phyloP scores from a whole-genome alignment of 805 yeast species.

The Starmerella bombi region DNA sequence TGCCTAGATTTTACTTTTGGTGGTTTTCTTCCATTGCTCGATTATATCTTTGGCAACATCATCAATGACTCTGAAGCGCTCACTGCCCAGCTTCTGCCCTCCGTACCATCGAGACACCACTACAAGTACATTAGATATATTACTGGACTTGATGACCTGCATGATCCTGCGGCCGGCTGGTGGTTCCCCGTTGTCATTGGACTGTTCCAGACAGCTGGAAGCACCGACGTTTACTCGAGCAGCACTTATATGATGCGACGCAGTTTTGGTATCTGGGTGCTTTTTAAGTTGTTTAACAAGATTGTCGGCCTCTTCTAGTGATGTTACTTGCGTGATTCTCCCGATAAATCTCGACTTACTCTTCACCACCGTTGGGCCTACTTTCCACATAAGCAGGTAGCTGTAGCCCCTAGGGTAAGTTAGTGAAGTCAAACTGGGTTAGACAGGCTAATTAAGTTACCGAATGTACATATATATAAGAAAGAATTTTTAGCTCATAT shows the following conservation, averaged over 20 bases:
- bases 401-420: too few species aligned
- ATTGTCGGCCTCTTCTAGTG: slow-evolving; percentile 33
- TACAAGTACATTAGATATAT: slow-evolving; percentile 42
- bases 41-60: slow-evolving; percentile 43
- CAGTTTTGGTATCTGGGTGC: slow-evolving; percentile 39
- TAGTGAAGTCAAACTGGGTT: too few species aligned
- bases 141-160: slow-evolving; percentile 38
- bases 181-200: slow-evolving; percentile 56
- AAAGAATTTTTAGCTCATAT: neutral
- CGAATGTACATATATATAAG: neutral
- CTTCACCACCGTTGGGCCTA: slow-evolving; percentile 27
- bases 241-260: slow-evolving; percentile 67
- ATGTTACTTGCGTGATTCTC: slow-evolving; percentile 34
- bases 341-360: slow-evolving; percentile 60
- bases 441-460: too few species aligned
- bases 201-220: slow-evolving; percentile 39
- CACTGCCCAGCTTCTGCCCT: slow-evolving; percentile 59
- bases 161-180: slow-evolving; percentile 57
- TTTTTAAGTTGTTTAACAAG: slow-evolving; percentile 27
- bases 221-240: slow-evolving; percentile 41
- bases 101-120: slow-evolving; percentile 77
- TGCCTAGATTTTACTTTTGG: slow-evolving; percentile 2
- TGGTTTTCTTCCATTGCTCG: slow-evolving; percentile 13
- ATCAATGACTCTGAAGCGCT: slow-evolving; percentile 55
- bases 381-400: slow-evolving; percentile 19